Conservation (phyloP, 257 asterid genomes). For the Knoxia roxburghii region DNA sequence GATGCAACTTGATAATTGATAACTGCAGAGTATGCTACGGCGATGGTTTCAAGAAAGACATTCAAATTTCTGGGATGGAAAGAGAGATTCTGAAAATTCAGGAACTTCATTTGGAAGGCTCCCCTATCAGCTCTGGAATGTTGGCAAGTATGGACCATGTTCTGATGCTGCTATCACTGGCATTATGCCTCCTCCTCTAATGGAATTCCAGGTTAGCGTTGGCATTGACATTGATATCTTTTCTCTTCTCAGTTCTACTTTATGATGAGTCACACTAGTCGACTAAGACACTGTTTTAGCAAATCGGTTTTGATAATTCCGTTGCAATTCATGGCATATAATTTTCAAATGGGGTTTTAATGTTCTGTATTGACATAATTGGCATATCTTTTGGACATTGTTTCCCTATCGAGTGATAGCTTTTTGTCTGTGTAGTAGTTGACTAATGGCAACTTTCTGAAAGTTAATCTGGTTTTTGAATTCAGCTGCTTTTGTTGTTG, state of each 20-base stretch:
- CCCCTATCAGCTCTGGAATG: slow-evolving; percentile 87
- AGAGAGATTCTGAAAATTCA: slow-evolving; percentile 32
- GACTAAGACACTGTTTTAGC: neutral
- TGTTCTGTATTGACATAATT: neutral
- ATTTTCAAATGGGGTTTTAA: neutral
- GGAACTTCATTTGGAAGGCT: slow-evolving; percentile 42
- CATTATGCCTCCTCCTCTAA: slow-evolving; percentile 92
- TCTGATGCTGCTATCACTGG: slow-evolving; percentile 95
- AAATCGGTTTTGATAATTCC: neutral
- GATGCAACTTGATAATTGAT: slow-evolving; percentile 8
- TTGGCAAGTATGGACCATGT: slow-evolving; percentile 79
- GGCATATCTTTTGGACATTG: neutral
- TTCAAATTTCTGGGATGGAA: slow-evolving; percentile 50
- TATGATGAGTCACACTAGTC: slow-evolving; percentile 4
- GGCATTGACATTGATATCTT: neutral
- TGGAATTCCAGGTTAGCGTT: slow-evolving; percentile 67
- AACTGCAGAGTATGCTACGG: slow-evolving; percentile 58
- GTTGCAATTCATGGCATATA: neutral
- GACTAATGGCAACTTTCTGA: slow-evolving; percentile 50
- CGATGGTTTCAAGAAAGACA: slow-evolving; percentile 51
- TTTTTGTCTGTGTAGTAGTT: slow-evolving; percentile 14
- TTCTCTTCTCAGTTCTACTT: slow-evolving; percentile 5
- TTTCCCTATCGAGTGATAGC: neutral
- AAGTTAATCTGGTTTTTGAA: slow-evolving; percentile 67
- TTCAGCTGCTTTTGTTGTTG: slow-evolving; percentile 92